Evolutionary conservation across 192 early-diverging fungal genomes (phyloP), one percentile per base, ranked within the genome.

Genomic region (Gaertneriomyces semiglobifer): DNA sequence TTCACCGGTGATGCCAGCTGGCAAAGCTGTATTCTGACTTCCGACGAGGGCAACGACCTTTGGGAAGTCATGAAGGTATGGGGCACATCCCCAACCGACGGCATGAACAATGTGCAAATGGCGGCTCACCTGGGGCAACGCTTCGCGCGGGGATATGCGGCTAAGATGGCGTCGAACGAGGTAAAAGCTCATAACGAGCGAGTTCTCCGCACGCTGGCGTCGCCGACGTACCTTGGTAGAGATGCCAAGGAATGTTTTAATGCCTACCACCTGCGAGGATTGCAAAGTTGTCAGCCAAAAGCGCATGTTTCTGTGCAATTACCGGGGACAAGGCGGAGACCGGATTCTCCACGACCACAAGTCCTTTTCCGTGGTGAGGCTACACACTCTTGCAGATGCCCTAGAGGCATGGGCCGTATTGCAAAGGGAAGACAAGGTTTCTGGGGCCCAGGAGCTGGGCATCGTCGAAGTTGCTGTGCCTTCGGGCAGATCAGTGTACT

Each of bases 41-140:
- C 19, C 9, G 12, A 56, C 8, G 55, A 56, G 19, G 55, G 55
- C 11, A 56, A 56, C 8, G 55, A 56, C 19, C 20, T 56, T 9
- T 56, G 55, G 55, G 55, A 56, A 56, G 55, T 8, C 10, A n/a
- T n/a, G n/a, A n/a, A n/a, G n/a, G n/a, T n/a, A n/a, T 56, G 55
- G 55, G 55, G 55, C 8, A 19, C 19, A 8, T 12, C 9, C 20
- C 55, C 10, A 10, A 9, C 19, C 10, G 55, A 9, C 8, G 55
- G 20, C 20, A 19, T 19, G 19, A 56, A 9, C 10, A 56, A 56
- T 10, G 55, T 12, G 47, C 47, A 48, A n/a, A 48, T 48, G 47
- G 9, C 47, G n/a, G 10, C 9, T 9, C 47, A 48, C 47, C n/a
- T 48, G 47, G n/a, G n/a, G n/a, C n/a, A n/a, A n/a, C n/a, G n/a